Evolutionary conservation across 2,329 filamentous ascomycete species (phyloP), one percentile per base, ranked within the genome.

Genomic region (Mollisia scopiformis): DNA sequence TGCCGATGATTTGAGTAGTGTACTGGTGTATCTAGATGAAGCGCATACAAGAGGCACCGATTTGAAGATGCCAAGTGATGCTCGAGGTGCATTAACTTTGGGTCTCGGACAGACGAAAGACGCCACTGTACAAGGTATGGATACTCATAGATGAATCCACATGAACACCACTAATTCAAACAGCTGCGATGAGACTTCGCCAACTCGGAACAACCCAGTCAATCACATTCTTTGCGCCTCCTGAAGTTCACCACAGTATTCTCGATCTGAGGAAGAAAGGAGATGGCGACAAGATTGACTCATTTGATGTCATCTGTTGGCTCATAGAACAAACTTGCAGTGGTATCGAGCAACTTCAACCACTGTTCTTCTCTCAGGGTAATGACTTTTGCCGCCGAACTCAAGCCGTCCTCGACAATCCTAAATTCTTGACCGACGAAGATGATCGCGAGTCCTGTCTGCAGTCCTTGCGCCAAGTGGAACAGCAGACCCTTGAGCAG

Each of bases 141-240:
- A n/a, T n/a, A n/a, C n/a, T n/a, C n/a, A n/a, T n/a, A n/a, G n/a
- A n/a, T n/a, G n/a, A n/a, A n/a, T n/a, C n/a, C n/a, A n/a, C n/a
- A n/a, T n/a, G n/a, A n/a, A n/a, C n/a, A n/a, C n/a, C n/a, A 33
- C 27, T n/a, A 35, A 65, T 14, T 52, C 39, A n/a, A 30, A 53
- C 55, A 84, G 87, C 87, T 56, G 86, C 87, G 0, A 90, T 90
- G 87, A 76, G 88, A 61, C 72, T 90, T 0, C 79, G 88, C 1
- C 82, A 88, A 49, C 75, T 91, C 0, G 80, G 75, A 0, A 77
- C 77, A n/a, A 64, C 68, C 3, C 70, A 72, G 59, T 62, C 70
- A 0, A 51, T 71, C 10, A 54, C 55, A 0, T 70, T 73, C 46
- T 72, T 74, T 27, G 69, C 71, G 1, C 72, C 68, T 1, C 68